Conservation (phyloP, 2,329 filamentous ascomycete genomes). For the Penicillium glabrum region DNA sequence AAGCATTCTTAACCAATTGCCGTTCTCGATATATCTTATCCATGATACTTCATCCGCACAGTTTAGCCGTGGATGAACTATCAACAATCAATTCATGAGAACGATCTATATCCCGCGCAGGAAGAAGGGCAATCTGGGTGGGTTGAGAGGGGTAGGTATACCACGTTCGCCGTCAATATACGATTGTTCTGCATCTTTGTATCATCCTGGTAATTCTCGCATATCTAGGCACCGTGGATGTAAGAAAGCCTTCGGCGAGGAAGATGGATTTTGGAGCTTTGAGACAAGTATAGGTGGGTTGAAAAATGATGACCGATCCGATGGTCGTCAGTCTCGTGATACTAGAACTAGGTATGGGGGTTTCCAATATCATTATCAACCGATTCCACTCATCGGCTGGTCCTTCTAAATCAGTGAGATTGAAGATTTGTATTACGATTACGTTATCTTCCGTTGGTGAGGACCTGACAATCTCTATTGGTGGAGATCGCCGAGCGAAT, state of each 20-base stretch:
- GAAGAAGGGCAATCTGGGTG: too few species aligned
- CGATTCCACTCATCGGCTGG: neutral
- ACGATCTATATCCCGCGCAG: too few species aligned
- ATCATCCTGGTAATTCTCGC: too few species aligned
- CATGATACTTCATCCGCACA: constrained; percentile 29
- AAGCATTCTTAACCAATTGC: constrained; percentile 26
- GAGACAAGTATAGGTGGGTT: neutral
- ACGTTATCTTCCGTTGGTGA: neutral
- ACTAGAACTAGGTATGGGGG: too few species aligned
- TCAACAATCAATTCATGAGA: too few species aligned
- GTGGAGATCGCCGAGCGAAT: neutral
- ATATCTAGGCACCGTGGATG: too few species aligned
- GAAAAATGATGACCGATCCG: neutral
- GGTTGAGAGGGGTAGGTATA: too few species aligned
- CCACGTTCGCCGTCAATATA: too few species aligned
- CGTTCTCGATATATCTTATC: constrained; percentile 29
- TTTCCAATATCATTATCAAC: neutral
- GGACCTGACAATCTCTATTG: neutral
- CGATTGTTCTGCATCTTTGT: too few species aligned
- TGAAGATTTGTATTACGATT: neutral
- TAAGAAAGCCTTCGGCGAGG: neutral
- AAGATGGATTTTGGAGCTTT: neutral
- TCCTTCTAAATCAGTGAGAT: neutral
- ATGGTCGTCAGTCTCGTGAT: too few species aligned
- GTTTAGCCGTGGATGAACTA: constrained; percentile 21